phyloP scores from a whole-genome alignment of 2,329 filamentous ascomycete genomes.

The Drechslera avenae region DNA sequence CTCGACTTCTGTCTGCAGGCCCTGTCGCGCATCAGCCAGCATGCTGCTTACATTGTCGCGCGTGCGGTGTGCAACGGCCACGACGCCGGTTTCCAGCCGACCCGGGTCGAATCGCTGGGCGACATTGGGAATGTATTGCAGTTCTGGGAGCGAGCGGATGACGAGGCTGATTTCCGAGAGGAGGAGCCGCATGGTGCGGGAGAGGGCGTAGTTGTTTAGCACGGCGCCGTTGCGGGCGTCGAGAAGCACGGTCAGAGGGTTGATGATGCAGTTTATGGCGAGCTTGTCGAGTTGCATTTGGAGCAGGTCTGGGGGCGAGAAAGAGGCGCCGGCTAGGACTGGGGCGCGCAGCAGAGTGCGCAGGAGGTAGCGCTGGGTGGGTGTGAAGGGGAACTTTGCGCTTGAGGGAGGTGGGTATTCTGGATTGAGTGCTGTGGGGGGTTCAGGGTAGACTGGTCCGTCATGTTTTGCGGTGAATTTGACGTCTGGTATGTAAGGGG shows the following conservation, averaged over 20 bases:
- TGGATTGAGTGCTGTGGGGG: slow-evolving; percentile 21
- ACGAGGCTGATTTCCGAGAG: slow-evolving; percentile 76
- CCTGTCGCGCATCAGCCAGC: slow-evolving; percentile 66
- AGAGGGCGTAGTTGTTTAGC: slow-evolving; percentile 68
- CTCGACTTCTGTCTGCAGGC: slow-evolving; percentile 73
- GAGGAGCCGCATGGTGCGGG: slow-evolving; percentile 70
- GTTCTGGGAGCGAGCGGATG: slow-evolving; percentile 75
- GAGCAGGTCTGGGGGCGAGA: slow-evolving; percentile 67
- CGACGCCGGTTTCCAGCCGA: slow-evolving; percentile 66
- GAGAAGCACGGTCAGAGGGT: slow-evolving; percentile 79
- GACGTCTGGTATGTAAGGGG: slow-evolving; percentile 31
- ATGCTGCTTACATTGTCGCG: slow-evolving; percentile 68
- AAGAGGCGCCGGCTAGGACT: slow-evolving; percentile 64
- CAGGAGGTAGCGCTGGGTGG: slow-evolving; percentile 64
- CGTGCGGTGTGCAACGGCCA: slow-evolving; percentile 60
- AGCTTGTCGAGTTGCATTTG: slow-evolving; percentile 78
- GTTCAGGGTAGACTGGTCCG: slow-evolving; percentile 7
- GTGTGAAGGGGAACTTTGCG: slow-evolving; percentile 42
- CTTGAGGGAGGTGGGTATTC: slow-evolving; percentile 20
- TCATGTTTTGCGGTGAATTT: slow-evolving; percentile 19
- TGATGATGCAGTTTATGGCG: slow-evolving; percentile 75
- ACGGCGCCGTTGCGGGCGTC: slow-evolving; percentile 77
- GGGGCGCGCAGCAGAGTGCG: slow-evolving; percentile 67
- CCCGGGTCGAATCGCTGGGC: slow-evolving; percentile 63
- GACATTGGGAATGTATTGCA: slow-evolving; percentile 65